Evolutionary conservation across 2,329 filamentous ascomycete species (phyloP).

Genomic region (Curvularia sp.): DNA sequence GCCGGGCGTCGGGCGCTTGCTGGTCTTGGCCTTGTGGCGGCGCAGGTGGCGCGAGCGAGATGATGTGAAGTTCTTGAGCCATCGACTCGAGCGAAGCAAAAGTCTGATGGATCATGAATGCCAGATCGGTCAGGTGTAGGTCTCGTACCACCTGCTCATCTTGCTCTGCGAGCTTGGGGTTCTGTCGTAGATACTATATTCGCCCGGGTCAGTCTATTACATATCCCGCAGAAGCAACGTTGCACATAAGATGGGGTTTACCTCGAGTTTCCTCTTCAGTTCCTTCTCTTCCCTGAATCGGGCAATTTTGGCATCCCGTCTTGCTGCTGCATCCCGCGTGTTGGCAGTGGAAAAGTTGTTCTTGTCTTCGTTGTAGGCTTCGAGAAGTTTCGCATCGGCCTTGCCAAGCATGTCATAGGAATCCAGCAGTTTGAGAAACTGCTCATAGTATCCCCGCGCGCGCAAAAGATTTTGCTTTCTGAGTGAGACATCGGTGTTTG

Average conservation of each 20-base stretch:
- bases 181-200: constrained; percentile 63
- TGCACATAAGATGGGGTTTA: constrained; percentile 41
- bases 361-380: constrained; percentile 75
- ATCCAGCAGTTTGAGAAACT: constrained; percentile 78
- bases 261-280: constrained; percentile 81
- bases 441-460: constrained; percentile 76
- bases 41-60: constrained; percentile 72
- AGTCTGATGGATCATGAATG: constrained; percentile 76
- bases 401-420: constrained; percentile 75
- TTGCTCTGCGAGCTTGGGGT: constrained; percentile 67
- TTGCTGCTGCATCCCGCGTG: constrained; percentile 69
- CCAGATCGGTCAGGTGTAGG: constrained; percentile 77
- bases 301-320: constrained; percentile 83
- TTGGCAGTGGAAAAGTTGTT: constrained; percentile 75
- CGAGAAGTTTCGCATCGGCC: constrained; percentile 72
- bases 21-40: constrained; percentile 52
- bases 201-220: constrained; percentile 31
- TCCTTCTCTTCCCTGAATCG: constrained; percentile 86
- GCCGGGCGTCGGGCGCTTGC: constrained; percentile 54
- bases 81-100: constrained; percentile 89
- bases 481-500: constrained; percentile 59
- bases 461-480: constrained; percentile 67
- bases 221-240: constrained; percentile 16
- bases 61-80: constrained; percentile 81
- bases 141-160: constrained; percentile 87